Evolutionary conservation across 2,329 filamentous ascomycete species (phyloP), one percentile per base, ranked within the genome.

Genomic region (Fusarium foetens): DNA sequence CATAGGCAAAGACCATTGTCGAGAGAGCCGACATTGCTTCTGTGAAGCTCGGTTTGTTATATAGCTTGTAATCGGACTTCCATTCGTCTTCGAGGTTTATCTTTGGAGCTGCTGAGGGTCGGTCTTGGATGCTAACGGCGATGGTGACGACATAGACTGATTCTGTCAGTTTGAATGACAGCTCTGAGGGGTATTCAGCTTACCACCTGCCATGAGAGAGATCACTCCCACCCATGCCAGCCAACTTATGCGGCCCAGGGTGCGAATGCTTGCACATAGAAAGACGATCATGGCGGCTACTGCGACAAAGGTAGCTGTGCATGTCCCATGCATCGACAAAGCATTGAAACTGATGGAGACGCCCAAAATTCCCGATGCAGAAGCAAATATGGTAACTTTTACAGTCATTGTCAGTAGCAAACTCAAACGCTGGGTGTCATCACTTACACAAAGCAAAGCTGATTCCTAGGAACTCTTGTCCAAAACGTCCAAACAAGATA

Each of bases 401-500:
- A 38, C 35, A 29, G 19, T n/a, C 2, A 12, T 3, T 33, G n/a
- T 72, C 52, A 73, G 70, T 6, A 11, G 12, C 2, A 27, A 29
- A 3, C 23, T 27, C 1, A 4, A 3, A 19, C 21, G 33, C 4
- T 12, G n/a, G 10, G 8, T 13, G 19, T 23, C 6, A 6, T 45
- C 3, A 6, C 23, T 63, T 63, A 52, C 63, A 84, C 82, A 80
- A 58, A 86, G 63, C 71, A 67, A 82, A 80, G 17, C 77, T 73
- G 53, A 74, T 68, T 10, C 79, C 82, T 39, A 87, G 80, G 38
- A 85, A 58, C 59, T 84, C 83, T 11, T 83, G 81, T 2, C 86
- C 86, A 9, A 82, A 61, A 3, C 78, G 81, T n/a, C 87, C 86
- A 70, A 87, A 86, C 17, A 88, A 79, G 38, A 87, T 78, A 6